Percentiles rank a stretch among this genome's conserved stretches.
These are phyloP conservation scores for Pseudovirgaria hyperparasitica DNA, from an alignment of 2,329 filamentous ascomycete species.

Conservation along the genomic window DNA sequence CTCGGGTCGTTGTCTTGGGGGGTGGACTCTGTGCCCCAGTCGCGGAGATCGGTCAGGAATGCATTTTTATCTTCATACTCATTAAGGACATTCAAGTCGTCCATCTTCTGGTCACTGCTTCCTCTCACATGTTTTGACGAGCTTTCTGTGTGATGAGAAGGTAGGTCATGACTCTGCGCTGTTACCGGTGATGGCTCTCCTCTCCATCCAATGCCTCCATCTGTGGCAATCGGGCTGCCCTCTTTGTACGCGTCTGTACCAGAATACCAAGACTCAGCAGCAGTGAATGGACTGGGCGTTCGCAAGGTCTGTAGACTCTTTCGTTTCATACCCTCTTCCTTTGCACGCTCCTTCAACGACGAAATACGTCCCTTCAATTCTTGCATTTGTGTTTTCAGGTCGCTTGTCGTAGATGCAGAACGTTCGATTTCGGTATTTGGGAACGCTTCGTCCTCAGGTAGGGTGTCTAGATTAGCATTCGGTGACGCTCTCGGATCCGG, in stretches of 20 bases:
- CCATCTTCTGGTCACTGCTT: too few species aligned
- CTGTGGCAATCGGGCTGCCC: constrained; percentile 13
- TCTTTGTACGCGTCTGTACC: constrained; percentile 20
- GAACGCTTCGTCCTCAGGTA: constrained; percentile 27
- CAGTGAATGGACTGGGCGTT: constrained; percentile 66
- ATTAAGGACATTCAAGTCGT: too few species aligned
- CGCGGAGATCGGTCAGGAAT: too few species aligned
- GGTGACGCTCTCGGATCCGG: constrained; percentile 22
- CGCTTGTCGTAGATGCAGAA: constrained; percentile 58
- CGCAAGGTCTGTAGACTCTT: constrained; percentile 64
- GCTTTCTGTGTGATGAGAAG: too few species aligned
- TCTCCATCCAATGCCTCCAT: constrained; percentile 18
- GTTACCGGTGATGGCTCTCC: constrained; percentile 12
- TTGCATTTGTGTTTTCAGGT: constrained; percentile 72
- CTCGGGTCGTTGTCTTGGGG: too few species aligned
- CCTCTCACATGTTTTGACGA: too few species aligned
- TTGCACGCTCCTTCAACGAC: constrained; percentile 61
- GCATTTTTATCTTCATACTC: too few species aligned
- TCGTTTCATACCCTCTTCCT: constrained; percentile 65
- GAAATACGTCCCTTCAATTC: constrained; percentile 79
- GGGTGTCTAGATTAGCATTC: constrained; percentile 24
- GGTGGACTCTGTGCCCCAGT: too few species aligned
- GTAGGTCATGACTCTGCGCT: too few species aligned
- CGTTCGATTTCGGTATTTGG: constrained; percentile 35
- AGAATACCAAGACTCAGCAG: constrained; percentile 48